Evolutionary conservation across 495 filamentous ascomycete genomes (phyloP), one percentile per base, ranked within the genome.

Genomic region (Talaromyces stipitatus): DNA sequence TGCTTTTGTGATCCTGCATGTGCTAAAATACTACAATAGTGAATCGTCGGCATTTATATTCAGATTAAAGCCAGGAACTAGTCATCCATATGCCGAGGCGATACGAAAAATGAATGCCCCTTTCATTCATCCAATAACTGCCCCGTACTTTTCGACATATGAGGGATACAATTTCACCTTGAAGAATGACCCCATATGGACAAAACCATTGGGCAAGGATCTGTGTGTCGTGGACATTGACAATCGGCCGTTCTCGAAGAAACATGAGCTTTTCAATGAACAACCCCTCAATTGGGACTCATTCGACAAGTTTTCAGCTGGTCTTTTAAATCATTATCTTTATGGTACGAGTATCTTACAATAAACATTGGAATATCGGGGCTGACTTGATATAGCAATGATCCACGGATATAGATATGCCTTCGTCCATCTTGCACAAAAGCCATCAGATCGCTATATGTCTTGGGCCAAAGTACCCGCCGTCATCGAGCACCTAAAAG

Each of bases 351-450:
- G 2, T 8, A 11, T 33, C 12, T 27, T 10, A 23, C 14, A 20
- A 11, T 27, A 38, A 8, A 4, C n/a, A 53, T 43, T 55, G 36
- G 27, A 24, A 8, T 18, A 51, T 26, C 12, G 29, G 50, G 20
- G 28, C 29, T 54, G 16, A 54, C 50, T 36, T 4, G 29, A 41
- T 11, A 12, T 41, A 76, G 75, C 78, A 22, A 66, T 58, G 50
- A 77, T 81, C 51, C 78, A 81, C 61, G 75, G 72, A 52, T 80
- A 80, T 68, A 69, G 75, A 57, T 81, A 81, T 69, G 71, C 75
- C 56, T 73, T 80, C 38, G 63, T 79, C 53, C 69, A 66, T n/a
- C 62, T 69, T 6, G 20, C 57, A 11, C 30, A 50, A 3, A 10
- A 52, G 24, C 27, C 41, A 36, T 36, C 28, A 22, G 45, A 53